Evolutionary conservation across 495 filamentous ascomycete species (phyloP).

Genomic region (Aspergillus campestris): DNA sequence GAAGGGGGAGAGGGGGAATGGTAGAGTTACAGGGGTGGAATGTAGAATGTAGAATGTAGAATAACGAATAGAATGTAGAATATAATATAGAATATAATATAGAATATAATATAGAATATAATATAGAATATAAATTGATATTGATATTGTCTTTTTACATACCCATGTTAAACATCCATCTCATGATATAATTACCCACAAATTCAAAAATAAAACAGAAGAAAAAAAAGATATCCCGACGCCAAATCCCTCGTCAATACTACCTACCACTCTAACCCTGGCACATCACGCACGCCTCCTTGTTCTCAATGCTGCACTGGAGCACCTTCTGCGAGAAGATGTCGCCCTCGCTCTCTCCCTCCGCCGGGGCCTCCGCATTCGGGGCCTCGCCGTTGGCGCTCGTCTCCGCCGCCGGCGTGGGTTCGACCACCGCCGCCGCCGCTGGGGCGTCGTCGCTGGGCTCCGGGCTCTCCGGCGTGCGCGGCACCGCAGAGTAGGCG

Average conservation of each 20-base stretch:
- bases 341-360: constrained; percentile 62
- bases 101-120: too few relatives aligned
- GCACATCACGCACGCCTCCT: constrained; percentile 85
- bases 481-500: constrained; percentile 50
- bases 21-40: too few relatives aligned
- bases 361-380: background rate
- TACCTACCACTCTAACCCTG: constrained; percentile 48
- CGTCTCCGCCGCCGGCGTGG: constrained; percentile 56
- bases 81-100: too few relatives aligned
- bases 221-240: constrained; percentile 7
- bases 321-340: constrained; percentile 91
- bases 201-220: constrained; percentile 14
- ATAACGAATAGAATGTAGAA: too few relatives aligned
- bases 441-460: constrained; percentile 37
- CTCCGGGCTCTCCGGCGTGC: constrained; percentile 33
- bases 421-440: constrained; percentile 64
- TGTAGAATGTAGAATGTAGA: too few relatives aligned
- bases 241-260: constrained; percentile 2
- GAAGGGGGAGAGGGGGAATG: too few relatives aligned
- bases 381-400: constrained; percentile 16
- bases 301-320: constrained; percentile 90
- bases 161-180: constrained; percentile 26
- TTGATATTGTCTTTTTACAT: background rate
- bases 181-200: constrained; percentile 36
- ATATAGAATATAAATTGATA: too few relatives aligned